These are phyloP conservation scores for Scedosporium dehoogii DNA, from an alignment of 2,329 filamentous ascomycete genomes.

Conservation along the genomic window DNA sequence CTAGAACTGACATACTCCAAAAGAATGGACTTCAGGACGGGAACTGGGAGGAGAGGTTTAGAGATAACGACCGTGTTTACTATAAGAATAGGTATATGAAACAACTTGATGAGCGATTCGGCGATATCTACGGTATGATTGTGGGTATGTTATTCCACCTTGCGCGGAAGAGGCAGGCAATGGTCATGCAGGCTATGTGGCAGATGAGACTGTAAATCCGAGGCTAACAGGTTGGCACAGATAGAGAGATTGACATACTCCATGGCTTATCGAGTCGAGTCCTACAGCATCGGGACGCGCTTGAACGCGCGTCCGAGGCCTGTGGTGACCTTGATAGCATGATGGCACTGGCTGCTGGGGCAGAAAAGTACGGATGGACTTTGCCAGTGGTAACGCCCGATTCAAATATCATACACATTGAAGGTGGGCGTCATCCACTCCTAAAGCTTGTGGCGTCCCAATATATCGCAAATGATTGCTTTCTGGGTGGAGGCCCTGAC, in stretches of 20 bases:
- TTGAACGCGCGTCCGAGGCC: slow-evolving; percentile 63
- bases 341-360: slow-evolving; percentile 69
- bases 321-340: slow-evolving; percentile 84
- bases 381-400: slow-evolving; percentile 59
- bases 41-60: slow-evolving; percentile 70
- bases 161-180: background rate
- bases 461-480: slow-evolving; percentile 76
- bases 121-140: slow-evolving; percentile 78
- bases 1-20: slow-evolving; percentile 50
- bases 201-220: background rate
- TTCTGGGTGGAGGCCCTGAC: slow-evolving; percentile 43
- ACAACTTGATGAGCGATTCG: slow-evolving; percentile 70
- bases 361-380: slow-evolving; percentile 61
- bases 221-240: slow-evolving; percentile 29
- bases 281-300: slow-evolving; percentile 54
- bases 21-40: slow-evolving; percentile 37
- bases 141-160: slow-evolving; percentile 45
- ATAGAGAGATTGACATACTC: slow-evolving; percentile 82
- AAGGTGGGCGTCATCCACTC: slow-evolving; percentile 73
- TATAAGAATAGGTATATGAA: slow-evolving; percentile 81
- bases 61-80: slow-evolving; percentile 60
- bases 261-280: slow-evolving; percentile 65
- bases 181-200: background rate
- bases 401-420: slow-evolving; percentile 59
- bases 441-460: slow-evolving; percentile 74